Evolutionary conservation across 495 filamentous ascomycete genomes (phyloP), one percentile per base, ranked within the genome.

Genomic region (Zalerion maritima): DNA sequence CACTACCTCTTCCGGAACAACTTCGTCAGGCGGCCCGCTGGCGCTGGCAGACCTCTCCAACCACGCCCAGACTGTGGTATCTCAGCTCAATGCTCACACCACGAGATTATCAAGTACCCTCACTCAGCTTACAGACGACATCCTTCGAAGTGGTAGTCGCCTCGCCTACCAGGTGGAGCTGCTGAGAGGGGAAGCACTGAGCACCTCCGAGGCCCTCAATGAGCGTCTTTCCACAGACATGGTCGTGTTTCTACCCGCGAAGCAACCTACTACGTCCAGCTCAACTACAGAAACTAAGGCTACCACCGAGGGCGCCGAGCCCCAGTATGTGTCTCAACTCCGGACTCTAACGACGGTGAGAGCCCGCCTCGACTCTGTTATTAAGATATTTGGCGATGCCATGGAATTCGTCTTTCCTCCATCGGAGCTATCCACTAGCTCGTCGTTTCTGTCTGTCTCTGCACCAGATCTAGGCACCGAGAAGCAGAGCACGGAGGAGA

Each of bases 81-180:
- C 86, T 2, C 75, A 87, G 35, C 72, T 94, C 39, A 84, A 78
- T 40, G 78, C 86, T 7, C 84, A 93, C 48, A 89, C 81, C 9
- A 73, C 80, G 10, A 67, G 83, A 13, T 63, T 93, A 9, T 82
- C 86, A n/a, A 75, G 61, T 23, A 79, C 69, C 18, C 67, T 97
- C 14, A 93, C 83, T 18, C 75, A 79, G 33, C 62, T 96, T 32
- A 94, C 87, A 9, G 87, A 96, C 46, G 89, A 96, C 40, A 94
- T 97, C 35, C 61, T 97, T 12, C 72, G 89, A 26, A 76, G 81
- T 38, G 78, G 82, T 14, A 74, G 78, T 35, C 69, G 91, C 6
- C 61, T 97, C 13, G 81, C 85, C 15, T 97, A 97, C 52, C 83
- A 94, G 43, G 87, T 97, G 6, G 89, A 97, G 46, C 69, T 96